These are phyloP conservation scores for Cyberlindnera suaveolens DNA, from an alignment of 805 yeast species.

Conservation along the genomic window DNA sequence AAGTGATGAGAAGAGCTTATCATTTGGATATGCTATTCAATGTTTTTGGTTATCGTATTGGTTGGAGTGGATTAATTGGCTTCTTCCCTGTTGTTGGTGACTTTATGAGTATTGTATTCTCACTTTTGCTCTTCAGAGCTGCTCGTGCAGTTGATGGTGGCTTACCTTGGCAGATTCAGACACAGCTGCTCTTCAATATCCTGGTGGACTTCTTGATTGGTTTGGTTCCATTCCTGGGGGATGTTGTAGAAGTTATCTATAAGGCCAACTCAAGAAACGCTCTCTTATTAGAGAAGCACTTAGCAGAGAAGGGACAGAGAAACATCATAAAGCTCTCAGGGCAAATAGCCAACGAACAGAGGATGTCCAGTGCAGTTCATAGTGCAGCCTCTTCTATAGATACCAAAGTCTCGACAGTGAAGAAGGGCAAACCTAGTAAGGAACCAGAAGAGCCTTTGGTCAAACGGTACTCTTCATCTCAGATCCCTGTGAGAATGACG, in stretches of 20 bases:
- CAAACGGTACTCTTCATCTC: neutral
- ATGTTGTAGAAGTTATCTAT: constrained; percentile 59
- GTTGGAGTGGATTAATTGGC: constrained; percentile 66
- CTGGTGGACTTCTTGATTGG: constrained; percentile 65
- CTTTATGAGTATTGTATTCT: constrained; percentile 44
- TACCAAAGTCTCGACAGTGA: neutral
- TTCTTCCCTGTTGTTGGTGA: constrained; percentile 66
- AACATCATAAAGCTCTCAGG: neutral
- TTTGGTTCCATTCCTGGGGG: constrained; percentile 74
- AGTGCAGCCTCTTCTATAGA: neutral
- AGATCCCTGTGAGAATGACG: neutral
- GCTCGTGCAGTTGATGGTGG: constrained; percentile 58
- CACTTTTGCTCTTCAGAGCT: constrained; percentile 35
- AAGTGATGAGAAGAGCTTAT: constrained; percentile 56
- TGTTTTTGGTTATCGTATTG: constrained; percentile 57
- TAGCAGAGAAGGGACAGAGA: constrained; percentile 26
- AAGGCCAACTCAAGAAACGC: constrained; percentile 75
- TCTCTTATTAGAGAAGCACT: constrained; percentile 51
- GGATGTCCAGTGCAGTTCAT: too few relatives aligned
- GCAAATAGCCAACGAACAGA: neutral
- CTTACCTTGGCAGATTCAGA: constrained; percentile 47
- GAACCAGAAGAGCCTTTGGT: too few relatives aligned
- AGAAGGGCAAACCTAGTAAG: neutral
- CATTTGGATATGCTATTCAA: constrained; percentile 62
- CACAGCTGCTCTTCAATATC: constrained; percentile 54